phyloP scores from a whole-genome alignment of 345 rosid species.

The Erodium maritimum region DNA sequence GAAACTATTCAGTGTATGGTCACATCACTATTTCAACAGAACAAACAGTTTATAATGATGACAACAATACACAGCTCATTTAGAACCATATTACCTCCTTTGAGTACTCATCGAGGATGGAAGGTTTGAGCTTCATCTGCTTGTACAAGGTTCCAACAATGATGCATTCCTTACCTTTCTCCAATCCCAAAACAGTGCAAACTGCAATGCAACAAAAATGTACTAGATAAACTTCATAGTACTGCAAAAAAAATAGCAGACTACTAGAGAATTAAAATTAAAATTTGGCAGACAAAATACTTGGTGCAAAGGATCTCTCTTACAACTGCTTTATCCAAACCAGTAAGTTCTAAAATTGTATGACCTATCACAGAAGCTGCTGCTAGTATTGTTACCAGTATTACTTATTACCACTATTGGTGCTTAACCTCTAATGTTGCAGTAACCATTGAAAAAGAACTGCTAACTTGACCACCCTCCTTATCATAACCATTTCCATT shows the following conservation, averaged over 20 bases:
- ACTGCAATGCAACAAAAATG: slow-evolving; percentile 30
- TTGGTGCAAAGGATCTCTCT: background rate
- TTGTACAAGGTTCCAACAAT: slow-evolving; percentile 86
- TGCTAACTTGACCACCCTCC: background rate
- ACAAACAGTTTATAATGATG: slow-evolving; percentile 2
- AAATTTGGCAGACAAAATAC: background rate
- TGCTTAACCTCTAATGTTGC: background rate
- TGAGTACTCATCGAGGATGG: slow-evolving; percentile 92
- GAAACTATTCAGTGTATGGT: background rate
- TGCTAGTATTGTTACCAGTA: background rate
- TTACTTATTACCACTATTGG: background rate
- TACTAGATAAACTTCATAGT: background rate
- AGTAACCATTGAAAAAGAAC: background rate
- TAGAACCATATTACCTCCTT: slow-evolving; percentile 39
- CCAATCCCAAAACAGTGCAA: slow-evolving; percentile 70
- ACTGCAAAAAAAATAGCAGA: slow-evolving; percentile 1
- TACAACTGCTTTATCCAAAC: background rate
- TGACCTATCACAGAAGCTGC: background rate
- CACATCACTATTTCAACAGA: slow-evolving; percentile 6
- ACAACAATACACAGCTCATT: slow-evolving; percentile 1
- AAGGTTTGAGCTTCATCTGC: slow-evolving; percentile 94
- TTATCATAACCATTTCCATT: background rate
- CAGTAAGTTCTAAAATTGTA: background rate
- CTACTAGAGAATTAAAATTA: background rate
- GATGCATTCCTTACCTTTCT: slow-evolving; percentile 74